These are phyloP conservation scores for Letharia columbiana DNA, from an alignment of 495 filamentous ascomycete species.

Conservation along the genomic window DNA sequence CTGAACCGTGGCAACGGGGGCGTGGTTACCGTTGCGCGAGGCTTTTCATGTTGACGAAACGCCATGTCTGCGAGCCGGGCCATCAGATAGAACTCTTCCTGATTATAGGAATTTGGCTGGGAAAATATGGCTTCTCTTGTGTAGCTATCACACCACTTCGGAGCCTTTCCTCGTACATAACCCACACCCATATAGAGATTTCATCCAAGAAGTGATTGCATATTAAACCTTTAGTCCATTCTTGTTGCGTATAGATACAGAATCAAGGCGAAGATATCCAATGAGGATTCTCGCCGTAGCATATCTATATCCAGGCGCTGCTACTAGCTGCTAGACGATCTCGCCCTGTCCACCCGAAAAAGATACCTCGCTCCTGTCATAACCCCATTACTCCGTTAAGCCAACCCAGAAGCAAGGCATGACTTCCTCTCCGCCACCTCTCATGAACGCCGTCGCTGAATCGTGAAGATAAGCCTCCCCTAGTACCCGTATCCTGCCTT, in stretches of 20 bases:
- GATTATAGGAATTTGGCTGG: too few relatives aligned
- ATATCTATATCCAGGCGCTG: background rate
- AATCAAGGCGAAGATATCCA: background rate
- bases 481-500: background rate
- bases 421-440: background rate
- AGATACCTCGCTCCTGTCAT: background rate
- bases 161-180: too few relatives aligned
- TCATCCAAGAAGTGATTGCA: background rate
- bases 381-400: background rate
- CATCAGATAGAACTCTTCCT: too few relatives aligned
- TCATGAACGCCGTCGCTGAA: conserved; percentile 20
- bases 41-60: too few relatives aligned
- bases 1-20: background rate
- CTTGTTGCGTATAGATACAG: background rate
- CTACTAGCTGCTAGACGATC: background rate
- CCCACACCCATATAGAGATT: background rate
- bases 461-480: conserved; percentile 9
- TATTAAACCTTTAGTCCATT: background rate
- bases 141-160: too few relatives aligned
- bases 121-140: too few relatives aligned
- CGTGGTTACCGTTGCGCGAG: background rate
- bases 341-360: background rate
- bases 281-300: background rate
- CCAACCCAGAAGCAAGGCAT: background rate
- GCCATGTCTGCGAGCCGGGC: too few relatives aligned